A percentile compares a stretch with the other conserved stretches of the same genome.
These are phyloP conservation scores for Nicotiana rustica DNA, from an alignment of 305 asterid species.

Conservation along the genomic window DNA sequence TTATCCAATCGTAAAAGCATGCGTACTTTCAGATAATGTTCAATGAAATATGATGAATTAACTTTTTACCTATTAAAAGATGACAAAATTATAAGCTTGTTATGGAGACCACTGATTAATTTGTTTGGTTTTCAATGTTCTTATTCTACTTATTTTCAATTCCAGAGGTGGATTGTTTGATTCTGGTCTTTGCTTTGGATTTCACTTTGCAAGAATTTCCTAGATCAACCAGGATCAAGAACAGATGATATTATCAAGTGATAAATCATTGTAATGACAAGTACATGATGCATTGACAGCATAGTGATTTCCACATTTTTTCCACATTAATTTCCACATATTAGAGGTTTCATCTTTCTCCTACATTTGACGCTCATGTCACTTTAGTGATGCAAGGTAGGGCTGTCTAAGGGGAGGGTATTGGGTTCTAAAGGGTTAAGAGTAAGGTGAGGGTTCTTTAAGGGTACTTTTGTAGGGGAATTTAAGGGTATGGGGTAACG, in stretches of 20 bases:
- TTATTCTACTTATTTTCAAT: constrained; percentile 13
- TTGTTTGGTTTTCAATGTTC: neutral
- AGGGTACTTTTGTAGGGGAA: no score
- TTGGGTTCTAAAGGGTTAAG: no score
- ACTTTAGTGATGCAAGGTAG: neutral
- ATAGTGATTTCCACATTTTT: neutral
- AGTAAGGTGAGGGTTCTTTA: no score
- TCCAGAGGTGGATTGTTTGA: constrained; percentile 19
- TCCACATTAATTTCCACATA: neutral
- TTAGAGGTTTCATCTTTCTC: constrained; percentile 7
- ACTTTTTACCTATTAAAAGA: neutral
- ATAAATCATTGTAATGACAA: neutral
- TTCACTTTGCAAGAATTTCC: constrained; percentile 16
- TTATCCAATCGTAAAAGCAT: neutral
- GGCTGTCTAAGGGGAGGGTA: no score
- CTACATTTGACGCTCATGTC: constrained; percentile 18
- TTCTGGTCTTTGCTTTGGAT: neutral
- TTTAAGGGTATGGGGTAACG: no score
- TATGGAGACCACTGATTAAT: neutral
- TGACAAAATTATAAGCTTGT: neutral
- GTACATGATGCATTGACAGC: neutral
- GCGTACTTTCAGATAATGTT: neutral
- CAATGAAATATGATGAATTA: neutral
- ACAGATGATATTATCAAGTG: constrained; percentile 6
- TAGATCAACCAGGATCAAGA: constrained; percentile 5